phyloP scores from a whole-genome alignment of 1,284 basidiomycete genomes.

The Blastosporella zonata region DNA sequence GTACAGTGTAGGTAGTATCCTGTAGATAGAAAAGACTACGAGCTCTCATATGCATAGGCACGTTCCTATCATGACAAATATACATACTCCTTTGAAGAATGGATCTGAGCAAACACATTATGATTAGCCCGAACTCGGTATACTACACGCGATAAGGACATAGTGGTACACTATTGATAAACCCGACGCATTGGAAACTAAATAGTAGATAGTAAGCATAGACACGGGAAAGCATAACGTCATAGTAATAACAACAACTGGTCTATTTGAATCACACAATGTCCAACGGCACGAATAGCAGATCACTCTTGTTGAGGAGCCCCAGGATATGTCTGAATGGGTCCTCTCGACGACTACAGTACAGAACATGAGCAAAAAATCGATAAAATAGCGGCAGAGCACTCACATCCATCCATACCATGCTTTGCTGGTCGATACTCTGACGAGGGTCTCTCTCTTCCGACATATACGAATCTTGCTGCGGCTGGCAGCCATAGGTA shows the following conservation, averaged over 20 bases:
- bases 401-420: constrained; percentile 41
- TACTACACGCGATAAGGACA: too few relatives aligned
- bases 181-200: not conserved
- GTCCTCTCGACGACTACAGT: constrained; percentile 8
- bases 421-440: constrained; percentile 24
- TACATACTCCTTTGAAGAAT: too few relatives aligned
- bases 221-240: constrained; percentile 1
- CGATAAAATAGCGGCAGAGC: not conserved
- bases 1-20: too few relatives aligned
- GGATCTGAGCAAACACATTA: not conserved
- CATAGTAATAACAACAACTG: constrained; percentile 1
- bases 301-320: constrained; percentile 13
- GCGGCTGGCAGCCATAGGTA: constrained; percentile 50
- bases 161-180: constrained; percentile 15
- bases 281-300: not conserved
- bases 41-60: not conserved
- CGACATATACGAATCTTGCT: constrained; percentile 58
- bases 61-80: too few relatives aligned
- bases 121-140: too few relatives aligned
- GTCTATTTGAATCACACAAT: not conserved
- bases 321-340: constrained; percentile 11
- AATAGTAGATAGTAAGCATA: not conserved
- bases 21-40: not conserved
- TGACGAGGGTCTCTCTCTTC: constrained; percentile 56
- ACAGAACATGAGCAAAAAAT: not conserved